Evolutionary conservation across 2,329 filamentous ascomycete genomes (phyloP).

Genomic region (Ophiocordyceps australis): DNA sequence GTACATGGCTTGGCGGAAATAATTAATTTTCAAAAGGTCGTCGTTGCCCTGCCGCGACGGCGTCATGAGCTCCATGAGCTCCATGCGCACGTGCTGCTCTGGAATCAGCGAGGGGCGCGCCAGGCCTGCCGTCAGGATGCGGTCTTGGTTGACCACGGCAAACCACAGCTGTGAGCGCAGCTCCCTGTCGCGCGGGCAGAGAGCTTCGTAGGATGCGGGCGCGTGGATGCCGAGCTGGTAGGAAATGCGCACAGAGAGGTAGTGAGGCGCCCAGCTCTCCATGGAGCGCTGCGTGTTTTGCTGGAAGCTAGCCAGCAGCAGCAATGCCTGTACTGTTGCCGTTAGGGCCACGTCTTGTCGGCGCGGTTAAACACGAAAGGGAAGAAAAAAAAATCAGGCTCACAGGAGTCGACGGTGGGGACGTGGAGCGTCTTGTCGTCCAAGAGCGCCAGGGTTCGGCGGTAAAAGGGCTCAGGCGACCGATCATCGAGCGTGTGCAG

Average conservation of each 20-base stretch:
- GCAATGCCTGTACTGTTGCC: constrained; percentile 11
- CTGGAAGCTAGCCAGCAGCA: constrained; percentile 13
- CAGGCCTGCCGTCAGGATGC: constrained; percentile 6
- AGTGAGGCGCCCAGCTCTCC: constrained; percentile 12
- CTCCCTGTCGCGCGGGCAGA: constrained; percentile 7
- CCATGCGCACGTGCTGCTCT: constrained; percentile 2
- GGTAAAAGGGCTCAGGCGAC: constrained; percentile 10
- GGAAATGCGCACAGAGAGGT: constrained; percentile 11
- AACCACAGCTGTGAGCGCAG: constrained; percentile 12
- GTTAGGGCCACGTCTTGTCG: not conserved
- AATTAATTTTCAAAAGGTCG: constrained; percentile 3
- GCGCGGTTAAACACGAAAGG: not conserved
- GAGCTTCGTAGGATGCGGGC: constrained; percentile 8
- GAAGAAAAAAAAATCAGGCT: not conserved
- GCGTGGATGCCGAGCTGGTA: constrained; percentile 16
- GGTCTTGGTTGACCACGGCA: constrained; percentile 12
- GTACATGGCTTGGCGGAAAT: not conserved
- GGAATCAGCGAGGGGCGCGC: constrained; percentile 7
- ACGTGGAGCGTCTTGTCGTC: constrained; percentile 8
- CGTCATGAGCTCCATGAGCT: constrained; percentile 2
- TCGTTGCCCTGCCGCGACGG: constrained; percentile 2
- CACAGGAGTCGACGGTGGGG: constrained; percentile 6
- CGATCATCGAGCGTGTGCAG: constrained; percentile 5
- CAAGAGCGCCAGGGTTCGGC: constrained; percentile 7
- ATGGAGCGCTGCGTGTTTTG: constrained; percentile 16